Conservation (phyloP, 306 rosid genomes). For the Gastrolobium bilobum region DNA sequence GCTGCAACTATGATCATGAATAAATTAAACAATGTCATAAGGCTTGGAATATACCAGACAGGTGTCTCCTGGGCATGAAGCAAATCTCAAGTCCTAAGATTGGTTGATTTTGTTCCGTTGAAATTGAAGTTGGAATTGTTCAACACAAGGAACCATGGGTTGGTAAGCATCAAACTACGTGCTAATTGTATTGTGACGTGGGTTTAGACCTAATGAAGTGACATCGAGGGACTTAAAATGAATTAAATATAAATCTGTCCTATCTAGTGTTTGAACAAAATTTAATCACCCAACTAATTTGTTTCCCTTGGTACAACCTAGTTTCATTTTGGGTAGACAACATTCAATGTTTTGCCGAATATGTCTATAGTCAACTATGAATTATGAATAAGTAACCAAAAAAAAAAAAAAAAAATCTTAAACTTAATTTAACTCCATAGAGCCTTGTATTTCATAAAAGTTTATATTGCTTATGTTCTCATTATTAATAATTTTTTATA, state of each 20-base stretch:
- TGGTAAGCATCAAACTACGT: not conserved
- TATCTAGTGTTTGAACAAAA: conserved; percentile 22
- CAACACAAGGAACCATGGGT: conserved; percentile 32
- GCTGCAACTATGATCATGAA: not conserved
- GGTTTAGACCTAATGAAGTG: conserved; percentile 36
- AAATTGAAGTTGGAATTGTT: conserved; percentile 51
- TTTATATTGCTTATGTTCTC: not conserved
- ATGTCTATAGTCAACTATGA: conserved; percentile 42
- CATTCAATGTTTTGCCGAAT: conserved; percentile 33
- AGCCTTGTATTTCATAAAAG: not conserved
- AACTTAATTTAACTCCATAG: not conserved
- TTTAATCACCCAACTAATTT: conserved; percentile 28
- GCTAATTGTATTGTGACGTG: conserved; percentile 29
- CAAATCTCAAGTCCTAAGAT: conserved; percentile 16
- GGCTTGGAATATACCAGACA: conserved; percentile 42
- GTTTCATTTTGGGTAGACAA: conserved; percentile 46
- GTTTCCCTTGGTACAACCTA: conserved; percentile 38
- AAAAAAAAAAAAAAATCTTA: not conserved
- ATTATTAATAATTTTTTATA: not conserved
- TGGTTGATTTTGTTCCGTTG: conserved; percentile 52
- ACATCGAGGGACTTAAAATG: conserved; percentile 33
- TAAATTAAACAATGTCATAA: conserved; percentile 20
- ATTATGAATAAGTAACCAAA: conserved; percentile 9
- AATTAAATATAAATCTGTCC: conserved; percentile 41
- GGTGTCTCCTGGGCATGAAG: conserved; percentile 1